Conservation (phyloP, 306 rosid species). For the Prosopis cineraria region DNA sequence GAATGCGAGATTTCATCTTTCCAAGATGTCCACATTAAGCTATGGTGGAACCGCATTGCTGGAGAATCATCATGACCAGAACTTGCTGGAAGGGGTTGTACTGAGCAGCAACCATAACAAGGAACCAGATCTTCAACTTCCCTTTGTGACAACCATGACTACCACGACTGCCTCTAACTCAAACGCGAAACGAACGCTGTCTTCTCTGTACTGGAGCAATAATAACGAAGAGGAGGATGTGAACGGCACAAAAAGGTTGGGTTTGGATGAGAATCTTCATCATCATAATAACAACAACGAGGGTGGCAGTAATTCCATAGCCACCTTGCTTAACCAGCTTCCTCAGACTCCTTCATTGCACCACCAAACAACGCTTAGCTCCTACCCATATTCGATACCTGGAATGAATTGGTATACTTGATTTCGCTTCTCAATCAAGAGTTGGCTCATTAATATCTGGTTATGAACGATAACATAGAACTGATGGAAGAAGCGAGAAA, state of each 20-base stretch:
- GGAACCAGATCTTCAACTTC: conserved; percentile 33
- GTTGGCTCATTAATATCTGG: not conserved
- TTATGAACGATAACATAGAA: not conserved
- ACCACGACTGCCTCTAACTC: conserved; percentile 26
- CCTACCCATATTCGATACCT: conserved; percentile 50
- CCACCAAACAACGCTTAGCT: conserved; percentile 60
- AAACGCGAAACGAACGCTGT: conserved; percentile 52
- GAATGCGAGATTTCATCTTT: conserved; percentile 51
- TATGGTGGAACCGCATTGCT: conserved; percentile 42
- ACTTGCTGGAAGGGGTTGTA: conserved; percentile 53
- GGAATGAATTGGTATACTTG: conserved; percentile 84
- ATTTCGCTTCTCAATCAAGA: conserved; percentile 11
- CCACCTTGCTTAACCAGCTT: conserved; percentile 69
- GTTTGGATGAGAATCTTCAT: conserved; percentile 38
- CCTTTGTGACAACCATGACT: conserved; percentile 37
- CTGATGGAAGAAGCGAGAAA: not conserved
- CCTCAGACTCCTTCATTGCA: conserved; percentile 72
- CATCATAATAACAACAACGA: conserved; percentile 29
- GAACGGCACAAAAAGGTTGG: conserved; percentile 54
- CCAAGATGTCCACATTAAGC: conserved; percentile 42
- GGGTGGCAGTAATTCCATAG: conserved; percentile 46
- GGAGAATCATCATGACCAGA: conserved; percentile 52
- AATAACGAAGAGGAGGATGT: conserved; percentile 33
- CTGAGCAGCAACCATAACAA: conserved; percentile 10
- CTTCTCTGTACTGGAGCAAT: conserved; percentile 57